Percentiles rank a stretch among this genome's conserved stretches.
Evolutionary conservation across 2,329 filamentous ascomycete genomes (phyloP).

Genomic region (Trichoderma koningiopsis): DNA sequence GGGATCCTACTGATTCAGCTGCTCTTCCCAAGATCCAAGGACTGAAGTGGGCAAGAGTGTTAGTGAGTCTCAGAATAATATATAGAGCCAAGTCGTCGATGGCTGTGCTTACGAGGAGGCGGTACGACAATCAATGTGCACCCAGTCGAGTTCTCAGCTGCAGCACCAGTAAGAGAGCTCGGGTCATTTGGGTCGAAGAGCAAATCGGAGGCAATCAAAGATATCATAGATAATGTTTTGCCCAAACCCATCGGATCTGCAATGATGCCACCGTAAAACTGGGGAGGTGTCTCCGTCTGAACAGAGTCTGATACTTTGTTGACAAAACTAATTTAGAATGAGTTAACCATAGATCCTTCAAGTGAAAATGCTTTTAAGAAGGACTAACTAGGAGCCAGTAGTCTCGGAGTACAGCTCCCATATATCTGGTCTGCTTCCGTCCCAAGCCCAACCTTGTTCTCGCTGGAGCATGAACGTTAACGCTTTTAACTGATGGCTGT

Average conservation of each 20-base stretch:
- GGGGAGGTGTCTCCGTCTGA: conserved; percentile 37
- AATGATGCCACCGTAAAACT: conserved; percentile 47
- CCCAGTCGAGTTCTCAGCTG: neutral
- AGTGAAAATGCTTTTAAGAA: too few species aligned
- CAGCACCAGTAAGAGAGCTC: neutral
- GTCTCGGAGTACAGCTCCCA: conserved; percentile 37
- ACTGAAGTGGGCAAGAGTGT: neutral
- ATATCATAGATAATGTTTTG: conserved; percentile 49
- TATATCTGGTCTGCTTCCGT: conserved; percentile 34
- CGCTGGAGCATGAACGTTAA: conserved; percentile 46
- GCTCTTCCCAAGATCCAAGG: neutral
- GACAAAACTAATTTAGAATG: neutral
- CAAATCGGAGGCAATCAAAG: conserved; percentile 39
- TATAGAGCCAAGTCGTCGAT: neutral
- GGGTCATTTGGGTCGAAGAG: neutral
- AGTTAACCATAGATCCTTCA: too few species aligned
- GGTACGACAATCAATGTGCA: neutral
- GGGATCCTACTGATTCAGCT: neutral
- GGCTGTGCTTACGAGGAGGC: neutral
- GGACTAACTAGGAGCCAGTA: conserved; percentile 21
- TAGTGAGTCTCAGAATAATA: too few species aligned
- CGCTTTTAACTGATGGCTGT: conserved; percentile 48
- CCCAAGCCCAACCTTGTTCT: conserved; percentile 42
- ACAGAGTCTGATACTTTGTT: neutral
- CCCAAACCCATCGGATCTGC: conserved; percentile 52